Conservation (phyloP, 2,329 filamentous ascomycete species). For the Xylaria digitata region DNA sequence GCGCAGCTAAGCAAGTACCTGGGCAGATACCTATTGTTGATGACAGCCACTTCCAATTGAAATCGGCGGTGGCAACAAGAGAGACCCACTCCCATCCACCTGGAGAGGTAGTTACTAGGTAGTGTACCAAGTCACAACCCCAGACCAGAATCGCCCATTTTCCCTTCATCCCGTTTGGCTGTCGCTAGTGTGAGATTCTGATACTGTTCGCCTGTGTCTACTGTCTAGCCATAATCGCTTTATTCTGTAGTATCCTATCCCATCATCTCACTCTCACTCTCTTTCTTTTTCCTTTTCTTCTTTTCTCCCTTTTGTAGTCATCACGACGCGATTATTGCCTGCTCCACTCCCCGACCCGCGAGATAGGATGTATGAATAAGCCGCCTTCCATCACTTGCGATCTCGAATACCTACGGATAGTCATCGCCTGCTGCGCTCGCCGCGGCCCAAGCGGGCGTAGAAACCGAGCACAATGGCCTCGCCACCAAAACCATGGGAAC, state of each 20-base stretch:
- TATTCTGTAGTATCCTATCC: slow-evolving; percentile 10
- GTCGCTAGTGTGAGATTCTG: slow-evolving; percentile 13
- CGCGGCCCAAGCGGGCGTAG: slow-evolving; percentile 29
- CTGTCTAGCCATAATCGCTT: slow-evolving; percentile 8
- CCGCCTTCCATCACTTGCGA: slow-evolving; percentile 8
- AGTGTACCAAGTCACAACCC: background rate
- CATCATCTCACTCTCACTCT: background rate
- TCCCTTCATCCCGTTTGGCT: background rate
- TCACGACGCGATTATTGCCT: background rate
- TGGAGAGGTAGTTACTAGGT: too few species aligned
- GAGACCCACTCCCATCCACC: slow-evolving; percentile 12
- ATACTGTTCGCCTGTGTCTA: background rate
- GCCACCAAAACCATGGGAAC: slow-evolving; percentile 98
- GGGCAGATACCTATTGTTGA: background rate
- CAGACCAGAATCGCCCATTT: slow-evolving; percentile 12
- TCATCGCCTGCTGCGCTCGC: slow-evolving; percentile 31
- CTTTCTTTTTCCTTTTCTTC: background rate
- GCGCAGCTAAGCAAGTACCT: too few species aligned
- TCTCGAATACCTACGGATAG: slow-evolving; percentile 6
- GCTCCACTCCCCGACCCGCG: background rate
- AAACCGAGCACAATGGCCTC: slow-evolving; percentile 68
- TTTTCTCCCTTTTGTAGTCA: too few species aligned
- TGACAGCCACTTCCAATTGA: slow-evolving; percentile 8
- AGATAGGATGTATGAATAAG: too few species aligned
- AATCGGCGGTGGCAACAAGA: slow-evolving; percentile 7